Evolutionary conservation across 2,329 filamentous ascomycete genomes (phyloP).

Genomic region (Verticillium albo-atrum): DNA sequence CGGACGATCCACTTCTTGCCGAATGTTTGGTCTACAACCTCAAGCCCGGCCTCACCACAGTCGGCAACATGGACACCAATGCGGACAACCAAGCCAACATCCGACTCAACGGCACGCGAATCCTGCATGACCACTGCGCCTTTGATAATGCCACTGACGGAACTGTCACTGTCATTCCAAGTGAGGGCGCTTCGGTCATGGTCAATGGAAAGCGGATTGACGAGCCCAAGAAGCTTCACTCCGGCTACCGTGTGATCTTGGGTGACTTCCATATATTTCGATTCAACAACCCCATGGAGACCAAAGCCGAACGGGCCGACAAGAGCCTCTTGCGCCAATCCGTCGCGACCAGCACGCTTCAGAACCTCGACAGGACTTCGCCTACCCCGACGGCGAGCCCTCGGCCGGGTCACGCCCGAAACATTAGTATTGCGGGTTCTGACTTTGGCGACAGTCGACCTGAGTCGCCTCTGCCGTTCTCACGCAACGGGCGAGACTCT

Average conservation of each 20-base stretch:
- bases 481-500: slow-evolving; percentile 67
- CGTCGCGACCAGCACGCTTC: slow-evolving; percentile 57
- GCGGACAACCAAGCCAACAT: slow-evolving; percentile 76
- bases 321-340: slow-evolving; percentile 85
- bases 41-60: slow-evolving; percentile 89
- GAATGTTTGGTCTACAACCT: slow-evolving; percentile 98
- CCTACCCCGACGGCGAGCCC: slow-evolving; percentile 60
- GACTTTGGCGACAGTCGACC: slow-evolving; percentile 75
- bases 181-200: slow-evolving; percentile 94
- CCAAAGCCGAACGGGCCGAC: slow-evolving; percentile 84
- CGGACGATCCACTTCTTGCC: slow-evolving; percentile 86
- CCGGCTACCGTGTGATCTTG: slow-evolving; percentile 90
- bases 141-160: slow-evolving; percentile 89
- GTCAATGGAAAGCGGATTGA: slow-evolving; percentile 90
- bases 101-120: slow-evolving; percentile 87
- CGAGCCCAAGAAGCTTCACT: slow-evolving; percentile 79
- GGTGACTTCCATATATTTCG: slow-evolving; percentile 98
- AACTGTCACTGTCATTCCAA: slow-evolving; percentile 84
- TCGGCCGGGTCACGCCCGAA: slow-evolving; percentile 69
- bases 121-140: slow-evolving; percentile 85
- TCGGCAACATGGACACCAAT: slow-evolving; percentile 88
- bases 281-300: slow-evolving; percentile 97
- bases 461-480: slow-evolving; percentile 70
- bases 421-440: slow-evolving; percentile 72
- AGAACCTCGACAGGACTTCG: slow-evolving; percentile 49